Evolutionary conservation across 352 stramenopile species (phyloP).

Genomic region (Pythium phragmiticola): DNA sequence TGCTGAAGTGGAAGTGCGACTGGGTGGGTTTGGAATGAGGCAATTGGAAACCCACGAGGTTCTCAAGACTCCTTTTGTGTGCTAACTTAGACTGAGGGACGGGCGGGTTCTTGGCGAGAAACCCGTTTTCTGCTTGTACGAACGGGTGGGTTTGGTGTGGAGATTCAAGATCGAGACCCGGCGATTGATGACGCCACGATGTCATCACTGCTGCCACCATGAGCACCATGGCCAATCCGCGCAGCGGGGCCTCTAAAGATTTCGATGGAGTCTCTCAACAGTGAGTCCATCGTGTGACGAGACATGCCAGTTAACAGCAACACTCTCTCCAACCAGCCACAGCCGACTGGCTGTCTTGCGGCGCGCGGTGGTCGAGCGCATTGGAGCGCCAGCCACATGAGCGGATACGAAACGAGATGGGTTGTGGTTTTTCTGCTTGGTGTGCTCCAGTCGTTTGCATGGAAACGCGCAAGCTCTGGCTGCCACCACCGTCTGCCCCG

Average conservation of each 20-base stretch:
- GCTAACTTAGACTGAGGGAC: too few species aligned
- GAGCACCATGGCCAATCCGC: constrained; percentile 17
- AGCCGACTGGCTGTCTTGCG: neutral
- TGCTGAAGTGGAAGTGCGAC: constrained; percentile 1
- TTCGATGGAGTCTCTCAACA: neutral
- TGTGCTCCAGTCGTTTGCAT: constrained; percentile 30
- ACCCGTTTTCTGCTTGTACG: neutral
- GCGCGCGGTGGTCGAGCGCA: neutral
- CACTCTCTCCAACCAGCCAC: neutral
- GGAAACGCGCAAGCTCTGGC: constrained; percentile 8
- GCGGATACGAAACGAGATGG: constrained; percentile 10
- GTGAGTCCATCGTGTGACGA: neutral
- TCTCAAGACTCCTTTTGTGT: neutral
- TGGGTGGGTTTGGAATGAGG: constrained; percentile 5
- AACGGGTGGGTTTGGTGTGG: constrained; percentile 1
- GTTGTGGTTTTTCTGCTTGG: constrained; percentile 30
- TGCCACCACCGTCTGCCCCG: constrained; percentile 11
- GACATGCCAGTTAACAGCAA: neutral
- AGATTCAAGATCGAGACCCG: constrained; percentile 26
- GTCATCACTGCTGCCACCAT: constrained; percentile 15
- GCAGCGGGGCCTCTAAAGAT: neutral
- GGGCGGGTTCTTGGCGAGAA: neutral
- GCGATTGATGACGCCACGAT: constrained; percentile 20
- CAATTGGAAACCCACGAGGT: constrained; percentile 9
- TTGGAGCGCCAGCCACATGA: neutral